Evolutionary conservation across 148 eudicot species (phyloP).

Genomic region (Linanthus parryae): DNA sequence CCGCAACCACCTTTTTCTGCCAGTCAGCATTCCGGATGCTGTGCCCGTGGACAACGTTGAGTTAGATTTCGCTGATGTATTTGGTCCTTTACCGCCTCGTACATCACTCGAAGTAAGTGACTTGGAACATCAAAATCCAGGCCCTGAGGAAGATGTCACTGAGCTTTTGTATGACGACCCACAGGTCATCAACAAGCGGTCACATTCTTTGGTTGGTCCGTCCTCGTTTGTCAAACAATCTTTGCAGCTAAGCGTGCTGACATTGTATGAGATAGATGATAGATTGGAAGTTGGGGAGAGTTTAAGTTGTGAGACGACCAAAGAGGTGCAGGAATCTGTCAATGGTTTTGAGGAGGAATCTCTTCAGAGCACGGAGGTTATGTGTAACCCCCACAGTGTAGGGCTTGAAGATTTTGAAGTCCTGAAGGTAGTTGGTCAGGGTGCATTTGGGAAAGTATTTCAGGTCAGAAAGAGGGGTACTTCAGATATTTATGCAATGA

Average conservation of each 20-base stretch:
- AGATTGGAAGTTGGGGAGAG: conserved; percentile 25
- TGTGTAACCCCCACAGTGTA: conserved; percentile 32
- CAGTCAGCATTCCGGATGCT: conserved; percentile 43
- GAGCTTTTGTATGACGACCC: conserved; percentile 63
- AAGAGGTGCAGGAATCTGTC: conserved; percentile 26
- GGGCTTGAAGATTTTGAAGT: conserved; percentile 83
- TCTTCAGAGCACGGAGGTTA: too few relatives aligned
- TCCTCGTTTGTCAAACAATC: conserved; percentile 51
- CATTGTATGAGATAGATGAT: conserved; percentile 45
- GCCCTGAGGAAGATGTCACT: conserved; percentile 26
- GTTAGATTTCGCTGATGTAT: conserved; percentile 75
- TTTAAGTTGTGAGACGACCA: conserved; percentile 15
- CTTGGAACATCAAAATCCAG: conserved; percentile 22
- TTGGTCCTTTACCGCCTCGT: conserved; percentile 59
- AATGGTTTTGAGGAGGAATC: conserved; percentile 20
- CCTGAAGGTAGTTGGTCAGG: conserved; percentile 78
- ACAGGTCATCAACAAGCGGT: conserved; percentile 47
- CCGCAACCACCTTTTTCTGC: conserved; percentile 29
- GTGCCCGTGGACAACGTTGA: conserved; percentile 45
- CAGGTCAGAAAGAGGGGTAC: conserved; percentile 76
- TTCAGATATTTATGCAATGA: conserved; percentile 88
- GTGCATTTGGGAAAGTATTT: conserved; percentile 87
- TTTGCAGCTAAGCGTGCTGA: conserved; percentile 53
- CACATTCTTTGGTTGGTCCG: conserved; percentile 92
- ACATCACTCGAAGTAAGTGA: conserved; percentile 35